A percentile compares a stretch with the other conserved stretches of the same genome.
phyloP scores from a whole-genome alignment of 169 alveolate species.

The Plasmodium adleri region DNA sequence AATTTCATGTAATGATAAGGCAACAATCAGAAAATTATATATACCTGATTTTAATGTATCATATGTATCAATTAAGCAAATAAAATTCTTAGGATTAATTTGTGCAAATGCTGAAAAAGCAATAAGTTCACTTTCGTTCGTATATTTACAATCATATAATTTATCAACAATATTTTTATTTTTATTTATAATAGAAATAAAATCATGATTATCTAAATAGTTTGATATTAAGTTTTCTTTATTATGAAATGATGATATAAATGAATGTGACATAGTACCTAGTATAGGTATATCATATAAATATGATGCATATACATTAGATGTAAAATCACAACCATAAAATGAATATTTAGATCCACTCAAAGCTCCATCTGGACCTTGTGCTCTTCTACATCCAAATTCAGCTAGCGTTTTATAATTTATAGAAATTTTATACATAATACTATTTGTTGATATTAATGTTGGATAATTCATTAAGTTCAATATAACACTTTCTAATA shows the following conservation, averaged over 20 bases:
- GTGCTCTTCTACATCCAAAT: slow-evolving; percentile 91
- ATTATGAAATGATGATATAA: slow-evolving; percentile 38
- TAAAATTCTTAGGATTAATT: slow-evolving; percentile 42
- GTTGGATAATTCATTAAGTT: slow-evolving; percentile 90
- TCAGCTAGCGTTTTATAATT: slow-evolving; percentile 88
- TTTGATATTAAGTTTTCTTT: slow-evolving; percentile 20
- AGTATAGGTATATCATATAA: slow-evolving; percentile 69
- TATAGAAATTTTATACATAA: slow-evolving; percentile 47
- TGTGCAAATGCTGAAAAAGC: slow-evolving; percentile 69
- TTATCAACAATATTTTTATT: slow-evolving; percentile 47
- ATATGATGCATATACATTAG: slow-evolving; percentile 65
- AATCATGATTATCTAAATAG: slow-evolving; percentile 37
- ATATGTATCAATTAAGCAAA: slow-evolving; percentile 63
- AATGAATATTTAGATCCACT: slow-evolving; percentile 90
- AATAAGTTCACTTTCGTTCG: slow-evolving; percentile 50
- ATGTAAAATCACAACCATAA: slow-evolving; percentile 78
- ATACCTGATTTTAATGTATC: slow-evolving; percentile 84
- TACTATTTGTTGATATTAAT: slow-evolving; percentile 90
- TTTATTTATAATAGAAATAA: slow-evolving; percentile 53
- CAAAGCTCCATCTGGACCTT: slow-evolving; percentile 95
- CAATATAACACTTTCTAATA: slow-evolving; percentile 91
- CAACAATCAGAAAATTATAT: slow-evolving; percentile 89
- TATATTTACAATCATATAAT: slow-evolving; percentile 35
- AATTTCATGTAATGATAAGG: slow-evolving; percentile 85
- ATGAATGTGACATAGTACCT: slow-evolving; percentile 65